Evolutionary conservation across 257 asterid genomes (phyloP), one percentile per base, ranked within the genome.

Genomic region (Salvia hispanica): DNA sequence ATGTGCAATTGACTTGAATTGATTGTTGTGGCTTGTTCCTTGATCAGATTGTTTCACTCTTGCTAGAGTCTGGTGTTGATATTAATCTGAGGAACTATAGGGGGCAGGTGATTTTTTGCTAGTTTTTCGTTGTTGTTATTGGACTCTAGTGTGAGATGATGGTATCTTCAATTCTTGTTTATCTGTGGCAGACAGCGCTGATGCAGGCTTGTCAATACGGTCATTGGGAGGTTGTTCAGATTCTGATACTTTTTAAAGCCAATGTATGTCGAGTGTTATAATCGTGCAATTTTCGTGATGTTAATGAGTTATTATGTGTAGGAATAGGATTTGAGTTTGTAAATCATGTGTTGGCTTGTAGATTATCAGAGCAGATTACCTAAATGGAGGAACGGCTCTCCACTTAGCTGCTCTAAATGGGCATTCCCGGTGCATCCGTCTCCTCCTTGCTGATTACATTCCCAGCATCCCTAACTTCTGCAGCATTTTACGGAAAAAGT

Each of bases 141-240:
- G 11, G 6, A 54, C 13, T 39, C 1, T 52, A 25, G 37, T 59
- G 14, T n/a, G 11, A 13, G 47, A 48, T 58, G 2, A 47, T 58
- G 7, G 39, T 8, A 18, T 42, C 44, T 9, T 57, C 9, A 2
- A 6, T 34, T 64, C 10, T 39, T 53, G 21, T 76, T 37, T 72
- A 42, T 80, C 31, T 65, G 73, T 76, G 71, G 78, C 88, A 91
- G 97, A 91, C 96, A 48, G 96, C 97, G 48, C 56, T 91, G 89
- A 91, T 91, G 96, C 97, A 88, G 87, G 97, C 96, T 71, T 91
- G 96, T 70, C 96, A 88, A 75, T 84, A 80, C 74, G 96, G 97
- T 70, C 96, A 91, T 61, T 91, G 97, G 97, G 97, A 91, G 76
- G 95, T 88, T 70, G 96, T 86, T 79, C 97, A 83, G 90, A 88